Percentiles rank a stretch among this genome's conserved stretches.
Evolutionary conservation across 805 yeast genomes (phyloP).

Genomic region (Monosporozyma siamensis): DNA sequence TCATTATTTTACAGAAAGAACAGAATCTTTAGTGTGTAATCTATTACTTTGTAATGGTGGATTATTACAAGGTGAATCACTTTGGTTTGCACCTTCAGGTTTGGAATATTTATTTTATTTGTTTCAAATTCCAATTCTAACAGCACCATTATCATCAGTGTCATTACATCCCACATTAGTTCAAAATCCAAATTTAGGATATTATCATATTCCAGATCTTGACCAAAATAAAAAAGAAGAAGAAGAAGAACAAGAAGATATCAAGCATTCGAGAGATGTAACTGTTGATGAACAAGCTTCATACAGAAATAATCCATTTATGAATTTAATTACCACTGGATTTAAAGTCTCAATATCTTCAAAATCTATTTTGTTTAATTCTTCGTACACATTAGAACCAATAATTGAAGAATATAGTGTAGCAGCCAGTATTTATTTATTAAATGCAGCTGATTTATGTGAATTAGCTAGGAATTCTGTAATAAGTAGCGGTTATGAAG

Average conservation of each 20-base stretch:
- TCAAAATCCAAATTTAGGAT: background rate
- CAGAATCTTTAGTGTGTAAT: conserved; percentile 25
- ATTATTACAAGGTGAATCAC: conserved; percentile 22
- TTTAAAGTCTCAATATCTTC: conserved; percentile 22
- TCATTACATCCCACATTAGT: conserved; percentile 3
- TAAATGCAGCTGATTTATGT: conserved; percentile 28
- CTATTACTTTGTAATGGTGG: conserved; percentile 26
- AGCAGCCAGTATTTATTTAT: conserved; percentile 28
- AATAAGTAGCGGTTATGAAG: conserved; percentile 23
- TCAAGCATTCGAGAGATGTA: conserved; percentile 15
- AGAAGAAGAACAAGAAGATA: background rate
- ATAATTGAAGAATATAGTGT: conserved; percentile 29
- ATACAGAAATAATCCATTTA: conserved; percentile 24
- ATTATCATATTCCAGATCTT: background rate
- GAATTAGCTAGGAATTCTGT: conserved; percentile 27
- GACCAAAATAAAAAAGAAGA: too few relatives aligned
- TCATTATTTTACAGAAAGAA: conserved; percentile 19
- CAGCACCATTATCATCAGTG: conserved; percentile 27
- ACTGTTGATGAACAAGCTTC: conserved; percentile 13
- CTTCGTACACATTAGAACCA: conserved; percentile 28
- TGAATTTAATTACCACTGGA: conserved; percentile 25
- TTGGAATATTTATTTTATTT: conserved; percentile 21
- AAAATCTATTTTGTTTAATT: conserved; percentile 23
- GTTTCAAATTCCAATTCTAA: conserved; percentile 24
- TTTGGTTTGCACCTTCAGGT: conserved; percentile 19